Conservation (phyloP, 371 early-diverging fungal genomes). For the Syncephalastrum racemosum region DNA sequence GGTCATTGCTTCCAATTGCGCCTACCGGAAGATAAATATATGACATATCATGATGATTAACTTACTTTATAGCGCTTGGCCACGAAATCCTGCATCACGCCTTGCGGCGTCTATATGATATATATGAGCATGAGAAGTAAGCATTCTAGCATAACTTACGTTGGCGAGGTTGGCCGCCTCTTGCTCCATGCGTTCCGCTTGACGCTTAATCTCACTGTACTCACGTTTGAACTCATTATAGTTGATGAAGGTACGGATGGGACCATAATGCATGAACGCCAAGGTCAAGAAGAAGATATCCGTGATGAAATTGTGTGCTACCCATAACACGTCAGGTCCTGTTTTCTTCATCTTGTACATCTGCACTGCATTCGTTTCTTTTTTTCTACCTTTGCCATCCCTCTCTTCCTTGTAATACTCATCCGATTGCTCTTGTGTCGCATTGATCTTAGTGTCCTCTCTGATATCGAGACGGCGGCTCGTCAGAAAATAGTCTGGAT, state of each 20-base stretch:
- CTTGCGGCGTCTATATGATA: conserved; percentile 35
- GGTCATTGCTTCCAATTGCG: conserved; percentile 57
- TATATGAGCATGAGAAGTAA: neutral
- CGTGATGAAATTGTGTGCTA: conserved; percentile 78
- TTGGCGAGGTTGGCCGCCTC: conserved; percentile 41
- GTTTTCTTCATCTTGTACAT: no score
- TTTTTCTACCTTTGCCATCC: no score
- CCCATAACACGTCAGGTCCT: neutral
- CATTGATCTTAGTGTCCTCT: conserved; percentile 82
- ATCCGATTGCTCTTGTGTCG: conserved; percentile 70
- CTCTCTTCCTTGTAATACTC: conserved; percentile 41
- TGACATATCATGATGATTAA: neutral
- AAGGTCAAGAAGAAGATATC: conserved; percentile 86
- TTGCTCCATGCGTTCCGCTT: conserved; percentile 51
- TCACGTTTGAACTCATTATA: conserved; percentile 69
- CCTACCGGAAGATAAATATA: conserved; percentile 14
- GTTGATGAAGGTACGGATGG: conserved; percentile 67
- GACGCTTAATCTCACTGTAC: conserved; percentile 63
- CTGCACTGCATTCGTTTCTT: no score
- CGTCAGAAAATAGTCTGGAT: conserved; percentile 64
- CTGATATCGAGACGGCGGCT: conserved; percentile 54
- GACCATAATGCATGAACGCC: conserved; percentile 78
- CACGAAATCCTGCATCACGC: conserved; percentile 49
- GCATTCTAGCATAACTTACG: conserved; percentile 23
- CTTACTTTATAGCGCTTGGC: conserved; percentile 56